Conservation (phyloP, 768 basidiomycete species). For the Pleurotus sapidus region DNA sequence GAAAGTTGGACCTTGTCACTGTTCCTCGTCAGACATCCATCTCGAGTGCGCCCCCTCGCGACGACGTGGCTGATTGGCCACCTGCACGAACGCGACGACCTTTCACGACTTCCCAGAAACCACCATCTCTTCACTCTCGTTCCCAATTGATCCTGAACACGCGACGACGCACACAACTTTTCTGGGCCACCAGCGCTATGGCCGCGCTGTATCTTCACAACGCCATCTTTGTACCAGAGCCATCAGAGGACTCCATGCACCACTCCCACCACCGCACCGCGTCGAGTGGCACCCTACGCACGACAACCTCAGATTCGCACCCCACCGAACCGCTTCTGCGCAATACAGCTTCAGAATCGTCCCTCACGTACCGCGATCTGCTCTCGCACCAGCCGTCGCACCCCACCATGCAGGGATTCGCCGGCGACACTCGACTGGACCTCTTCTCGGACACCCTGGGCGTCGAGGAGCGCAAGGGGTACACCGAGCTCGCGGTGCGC, state of each 20-base stretch:
- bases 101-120: too few species aligned
- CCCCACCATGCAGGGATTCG: conserved; percentile 14
- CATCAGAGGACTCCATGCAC: conserved; percentile 18
- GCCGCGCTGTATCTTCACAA: conserved; percentile 60
- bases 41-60: too few species aligned
- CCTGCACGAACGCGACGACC: too few species aligned
- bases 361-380: conserved; percentile 29
- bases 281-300: conserved; percentile 25
- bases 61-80: too few species aligned
- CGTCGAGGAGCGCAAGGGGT: conserved; percentile 24
- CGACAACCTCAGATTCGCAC: conserved; percentile 37
- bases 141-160: neutral
- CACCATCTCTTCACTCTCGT: too few species aligned
- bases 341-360: conserved; percentile 22
- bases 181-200: conserved; percentile 37
- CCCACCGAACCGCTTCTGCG: conserved; percentile 42
- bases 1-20: too few species aligned
- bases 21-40: too few species aligned
- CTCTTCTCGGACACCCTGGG: conserved; percentile 23
- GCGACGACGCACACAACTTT: conserved; percentile 12
- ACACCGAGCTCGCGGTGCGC: conserved; percentile 19
- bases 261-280: conserved; percentile 13
- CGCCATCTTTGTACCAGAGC: conserved; percentile 40
- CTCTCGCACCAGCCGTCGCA: conserved; percentile 28
- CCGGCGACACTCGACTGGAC: conserved; percentile 21